Base-by-base conservation (phyloP, 257 asterid species). In the Forsythia viridissima region DNA sequence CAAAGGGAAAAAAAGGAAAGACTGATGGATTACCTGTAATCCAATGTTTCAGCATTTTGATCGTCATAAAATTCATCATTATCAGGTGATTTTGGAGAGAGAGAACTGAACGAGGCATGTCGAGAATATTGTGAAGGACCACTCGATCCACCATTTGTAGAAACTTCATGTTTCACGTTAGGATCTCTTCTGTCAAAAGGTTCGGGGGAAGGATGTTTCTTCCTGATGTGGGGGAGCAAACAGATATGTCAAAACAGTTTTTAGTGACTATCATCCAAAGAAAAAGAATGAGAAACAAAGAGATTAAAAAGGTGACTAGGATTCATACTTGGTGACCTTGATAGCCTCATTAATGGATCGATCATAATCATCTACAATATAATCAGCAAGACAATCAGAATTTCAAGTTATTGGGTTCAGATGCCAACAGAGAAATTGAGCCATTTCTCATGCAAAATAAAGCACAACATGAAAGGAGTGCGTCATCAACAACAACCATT, bases 261-360 rank as follows among this genome's bases (percentile, higher is more conserved):
- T 24, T 10, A 63, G 70, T 9, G 7, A 30, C 70, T 63, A 63
- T 63, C 13, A 43, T 39, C 46, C 12, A 79, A 70, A 80, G 21
- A 3, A 59, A 83, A 76, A 63, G n/a, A 51, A 38, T 8, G 34
- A 71, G 42, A 72, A 68, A 44, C 38, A 15, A 69, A 30, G 8
- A 73, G 0, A 20, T 36, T n/a, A 10, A 71, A 76, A 39, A 63
- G 57, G 44, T 81, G 51, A 51, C 57, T 37, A 76, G 79, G 82
- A 44, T 76, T 42, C 95, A 10, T 93, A 92, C 99, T 93, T 93
- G 90, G 99, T 91, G 84, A 90, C 86, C 87, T 95, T 93, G 80
- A 95, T 83, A 82, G 98, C 98, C 88, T 96, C 99, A 59, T 84
- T 93, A 76, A 95, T 93, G 42, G 99, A 92, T 71, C 94, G 91